phyloP scores from a whole-genome alignment of 2,329 filamentous ascomycete genomes.

The Venturia effusa region DNA sequence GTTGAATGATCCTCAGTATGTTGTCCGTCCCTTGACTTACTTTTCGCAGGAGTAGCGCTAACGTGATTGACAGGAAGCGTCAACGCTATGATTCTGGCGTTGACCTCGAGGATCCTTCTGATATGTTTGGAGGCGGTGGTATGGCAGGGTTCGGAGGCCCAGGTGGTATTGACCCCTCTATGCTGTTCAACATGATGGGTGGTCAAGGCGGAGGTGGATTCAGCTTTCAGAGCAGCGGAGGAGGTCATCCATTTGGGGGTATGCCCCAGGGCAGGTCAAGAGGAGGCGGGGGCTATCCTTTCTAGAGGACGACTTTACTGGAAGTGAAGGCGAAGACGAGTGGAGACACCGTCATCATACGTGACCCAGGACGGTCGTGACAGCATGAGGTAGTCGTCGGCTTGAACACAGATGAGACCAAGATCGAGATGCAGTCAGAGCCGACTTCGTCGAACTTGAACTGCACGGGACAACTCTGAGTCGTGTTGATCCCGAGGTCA shows the following conservation, averaged over 20 bases:
- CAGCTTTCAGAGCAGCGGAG: slow-evolving; percentile 2
- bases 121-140: slow-evolving; percentile 57
- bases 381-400: neutral
- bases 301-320: neutral
- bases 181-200: slow-evolving; percentile 73
- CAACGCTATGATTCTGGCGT: slow-evolving; percentile 86
- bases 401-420: neutral
- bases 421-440: neutral
- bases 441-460: neutral
- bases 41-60: slow-evolving; percentile 10
- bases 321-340: neutral
- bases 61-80: slow-evolving; percentile 52
- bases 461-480: neutral
- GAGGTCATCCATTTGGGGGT: slow-evolving; percentile 7
- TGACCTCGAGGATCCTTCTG: slow-evolving; percentile 76
- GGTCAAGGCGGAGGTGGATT: slow-evolving; percentile 26
- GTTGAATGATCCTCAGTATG: slow-evolving; percentile 83
- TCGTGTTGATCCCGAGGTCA: neutral
- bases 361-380: neutral
- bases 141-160: slow-evolving; percentile 29
- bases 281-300: slow-evolving; percentile 1
- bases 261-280: slow-evolving; percentile 4
- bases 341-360: neutral
- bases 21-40: slow-evolving; percentile 19
- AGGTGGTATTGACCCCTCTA: slow-evolving; percentile 57